Evolutionary conservation across 306 rosid species (phyloP).

Genomic region (Vachellia collinsii): DNA sequence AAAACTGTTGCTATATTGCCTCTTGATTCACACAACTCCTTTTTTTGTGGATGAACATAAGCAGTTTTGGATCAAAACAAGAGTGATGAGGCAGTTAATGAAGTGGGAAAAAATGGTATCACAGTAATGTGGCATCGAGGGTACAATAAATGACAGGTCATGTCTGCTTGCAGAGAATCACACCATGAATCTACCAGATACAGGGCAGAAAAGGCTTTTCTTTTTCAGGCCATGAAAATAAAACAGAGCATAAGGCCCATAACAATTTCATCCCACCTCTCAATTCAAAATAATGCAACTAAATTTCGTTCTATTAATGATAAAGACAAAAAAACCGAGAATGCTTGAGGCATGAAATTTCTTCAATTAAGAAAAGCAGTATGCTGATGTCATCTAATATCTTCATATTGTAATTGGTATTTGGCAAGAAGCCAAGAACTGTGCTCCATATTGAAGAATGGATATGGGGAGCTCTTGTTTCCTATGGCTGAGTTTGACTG

Average conservation of each 20-base stretch:
- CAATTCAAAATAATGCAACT: background rate
- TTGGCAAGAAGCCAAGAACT: background rate
- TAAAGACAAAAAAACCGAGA: background rate
- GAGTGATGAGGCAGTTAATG: background rate
- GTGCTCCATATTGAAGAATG: background rate
- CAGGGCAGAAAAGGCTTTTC: background rate
- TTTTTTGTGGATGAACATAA: background rate
- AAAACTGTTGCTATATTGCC: background rate
- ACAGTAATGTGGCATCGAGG: background rate
- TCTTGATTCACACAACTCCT: background rate
- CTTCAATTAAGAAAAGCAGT: conserved; percentile 6
- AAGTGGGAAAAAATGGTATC: background rate
- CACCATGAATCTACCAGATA: background rate
- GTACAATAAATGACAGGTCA: background rate
- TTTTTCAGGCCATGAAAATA: conserved; percentile 1
- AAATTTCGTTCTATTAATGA: background rate
- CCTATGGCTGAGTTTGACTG: background rate
- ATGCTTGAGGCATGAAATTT: background rate
- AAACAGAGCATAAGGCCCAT: background rate
- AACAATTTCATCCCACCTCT: background rate
- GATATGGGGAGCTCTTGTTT: background rate
- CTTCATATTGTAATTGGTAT: background rate
- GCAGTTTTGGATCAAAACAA: background rate
- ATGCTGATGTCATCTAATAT: background rate
- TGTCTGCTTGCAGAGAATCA: background rate